These are phyloP conservation scores for Peronosclerospora sorghi DNA, from an alignment of 352 stramenopile genomes.

Conservation along the genomic window DNA sequence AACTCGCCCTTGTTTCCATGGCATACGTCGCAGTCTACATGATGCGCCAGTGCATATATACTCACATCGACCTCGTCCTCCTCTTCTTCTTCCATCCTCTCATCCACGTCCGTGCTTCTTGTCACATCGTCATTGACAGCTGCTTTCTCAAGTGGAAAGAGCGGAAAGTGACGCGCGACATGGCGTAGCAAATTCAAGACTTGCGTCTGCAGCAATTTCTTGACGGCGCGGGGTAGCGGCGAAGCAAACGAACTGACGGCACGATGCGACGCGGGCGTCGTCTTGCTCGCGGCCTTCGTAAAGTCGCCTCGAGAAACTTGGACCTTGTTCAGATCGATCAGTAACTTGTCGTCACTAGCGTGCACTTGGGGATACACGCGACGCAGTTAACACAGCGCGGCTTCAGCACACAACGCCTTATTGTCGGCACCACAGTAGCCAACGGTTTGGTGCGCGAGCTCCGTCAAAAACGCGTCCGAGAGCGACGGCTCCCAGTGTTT, in stretches of 20 bases:
- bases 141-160: slow-evolving; percentile 43
- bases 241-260: slow-evolving; percentile 59
- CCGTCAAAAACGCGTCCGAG: slow-evolving; percentile 40
- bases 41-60: slow-evolving; percentile 54
- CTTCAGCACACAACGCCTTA: slow-evolving; percentile 86
- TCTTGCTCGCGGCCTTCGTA: slow-evolving; percentile 59
- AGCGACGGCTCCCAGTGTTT: slow-evolving; percentile 78
- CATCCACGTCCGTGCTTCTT: slow-evolving; percentile 3
- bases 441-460: slow-evolving; percentile 74
- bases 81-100: not conserved
- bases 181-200: slow-evolving; percentile 32
- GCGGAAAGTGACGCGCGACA: slow-evolving; percentile 44
- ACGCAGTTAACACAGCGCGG: slow-evolving; percentile 79
- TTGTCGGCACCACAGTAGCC: slow-evolving; percentile 88
- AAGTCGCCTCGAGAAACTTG: slow-evolving; percentile 67
- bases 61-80: slow-evolving; percentile 51
- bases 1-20: slow-evolving; percentile 49
- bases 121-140: slow-evolving; percentile 27
- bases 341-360: slow-evolving; percentile 57
- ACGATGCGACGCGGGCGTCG: slow-evolving; percentile 68
- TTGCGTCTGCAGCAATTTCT: slow-evolving; percentile 27
- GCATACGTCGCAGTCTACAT: slow-evolving; percentile 59
- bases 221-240: slow-evolving; percentile 53
- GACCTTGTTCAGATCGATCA: slow-evolving; percentile 64
- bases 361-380: slow-evolving; percentile 85